Percentiles rank a stretch among this genome's conserved stretches.
phyloP scores from a whole-genome alignment of 2,329 filamentous ascomycete genomes.

The Emmonsia crescens region DNA sequence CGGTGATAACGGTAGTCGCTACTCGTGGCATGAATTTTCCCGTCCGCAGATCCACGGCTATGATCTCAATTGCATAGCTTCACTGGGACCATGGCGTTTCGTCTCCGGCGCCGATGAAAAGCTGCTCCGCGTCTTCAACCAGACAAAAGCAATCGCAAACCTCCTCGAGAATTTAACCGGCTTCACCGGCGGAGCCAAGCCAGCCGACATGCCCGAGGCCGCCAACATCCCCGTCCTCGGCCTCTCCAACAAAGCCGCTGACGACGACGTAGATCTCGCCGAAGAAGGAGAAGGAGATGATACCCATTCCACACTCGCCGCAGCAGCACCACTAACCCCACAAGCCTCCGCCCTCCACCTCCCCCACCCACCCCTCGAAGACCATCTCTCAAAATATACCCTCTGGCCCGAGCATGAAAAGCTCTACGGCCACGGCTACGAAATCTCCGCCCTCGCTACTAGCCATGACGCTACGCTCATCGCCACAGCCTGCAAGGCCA shows the following conservation, averaged over 20 bases:
- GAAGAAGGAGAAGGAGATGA: constrained; percentile 42
- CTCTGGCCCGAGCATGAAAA: constrained; percentile 96
- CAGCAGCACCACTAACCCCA: constrained; percentile 13
- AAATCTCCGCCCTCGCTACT: constrained; percentile 77
- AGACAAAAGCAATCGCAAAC: constrained; percentile 70
- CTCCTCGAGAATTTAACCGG: constrained; percentile 60
- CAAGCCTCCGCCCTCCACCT: constrained; percentile 47
- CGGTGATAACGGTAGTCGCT: constrained; percentile 13
- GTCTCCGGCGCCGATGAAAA: constrained; percentile 96
- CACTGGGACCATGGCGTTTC: constrained; percentile 62
- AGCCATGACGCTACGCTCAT: constrained; percentile 64
- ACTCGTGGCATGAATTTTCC: constrained; percentile 90
- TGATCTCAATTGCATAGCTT: constrained; percentile 87
- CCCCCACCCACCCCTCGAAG: constrained; percentile 72
- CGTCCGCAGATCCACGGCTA: constrained; percentile 96
- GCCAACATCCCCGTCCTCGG: constrained; percentile 83
- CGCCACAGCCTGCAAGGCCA: constrained; percentile 87
- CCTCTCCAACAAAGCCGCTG: constrained; percentile 86
- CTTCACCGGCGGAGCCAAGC: constrained; percentile 32
- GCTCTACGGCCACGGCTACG: constrained; percentile 94
- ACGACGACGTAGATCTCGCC: constrained; percentile 39
- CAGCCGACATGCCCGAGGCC: not conserved
- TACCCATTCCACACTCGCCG: constrained; percentile 30
- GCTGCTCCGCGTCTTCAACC: constrained; percentile 86
- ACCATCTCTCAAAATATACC: constrained; percentile 77